phyloP scores from a whole-genome alignment of 257 asterid genomes.

The Capsicum chinense region DNA sequence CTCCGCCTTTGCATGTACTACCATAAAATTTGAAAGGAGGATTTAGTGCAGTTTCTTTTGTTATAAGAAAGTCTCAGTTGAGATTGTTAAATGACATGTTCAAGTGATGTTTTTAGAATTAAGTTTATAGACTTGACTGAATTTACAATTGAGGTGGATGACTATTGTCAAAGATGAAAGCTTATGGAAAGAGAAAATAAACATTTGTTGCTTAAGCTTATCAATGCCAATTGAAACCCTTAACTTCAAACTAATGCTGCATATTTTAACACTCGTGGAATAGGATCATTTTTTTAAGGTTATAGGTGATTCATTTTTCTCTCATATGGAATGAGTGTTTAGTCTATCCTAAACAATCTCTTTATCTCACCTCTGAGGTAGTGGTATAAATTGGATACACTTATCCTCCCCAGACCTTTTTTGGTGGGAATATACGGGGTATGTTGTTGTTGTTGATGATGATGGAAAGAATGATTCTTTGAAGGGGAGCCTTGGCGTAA shows the following conservation, averaged over 20 bases:
- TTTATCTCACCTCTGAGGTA: too few relatives aligned
- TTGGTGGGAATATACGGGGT: too few relatives aligned
- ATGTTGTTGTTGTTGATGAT: too few relatives aligned
- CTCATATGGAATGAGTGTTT: neutral
- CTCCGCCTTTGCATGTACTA: neutral
- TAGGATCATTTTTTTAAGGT: conserved; percentile 1
- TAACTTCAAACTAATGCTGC: neutral
- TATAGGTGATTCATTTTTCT: conserved; percentile 3
- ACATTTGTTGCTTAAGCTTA: neutral
- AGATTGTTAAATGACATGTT: conserved; percentile 11
- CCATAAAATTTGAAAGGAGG: neutral
- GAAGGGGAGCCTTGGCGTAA: neutral
- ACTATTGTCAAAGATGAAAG: neutral
- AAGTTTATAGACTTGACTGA: conserved; percentile 9
- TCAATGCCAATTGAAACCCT: neutral
- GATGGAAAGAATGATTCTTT: neutral
- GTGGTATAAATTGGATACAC: too few relatives aligned
- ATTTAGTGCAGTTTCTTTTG: neutral
- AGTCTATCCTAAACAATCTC: too few relatives aligned
- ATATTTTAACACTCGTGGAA: neutral
- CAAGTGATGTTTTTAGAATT: neutral
- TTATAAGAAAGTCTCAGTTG: neutral
- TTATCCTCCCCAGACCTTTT: too few relatives aligned
- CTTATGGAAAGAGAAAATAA: neutral
- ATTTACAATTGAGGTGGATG: neutral